Evolutionary conservation across 2,329 filamentous ascomycete species (phyloP).

Genomic region (Alternaria dauci): DNA sequence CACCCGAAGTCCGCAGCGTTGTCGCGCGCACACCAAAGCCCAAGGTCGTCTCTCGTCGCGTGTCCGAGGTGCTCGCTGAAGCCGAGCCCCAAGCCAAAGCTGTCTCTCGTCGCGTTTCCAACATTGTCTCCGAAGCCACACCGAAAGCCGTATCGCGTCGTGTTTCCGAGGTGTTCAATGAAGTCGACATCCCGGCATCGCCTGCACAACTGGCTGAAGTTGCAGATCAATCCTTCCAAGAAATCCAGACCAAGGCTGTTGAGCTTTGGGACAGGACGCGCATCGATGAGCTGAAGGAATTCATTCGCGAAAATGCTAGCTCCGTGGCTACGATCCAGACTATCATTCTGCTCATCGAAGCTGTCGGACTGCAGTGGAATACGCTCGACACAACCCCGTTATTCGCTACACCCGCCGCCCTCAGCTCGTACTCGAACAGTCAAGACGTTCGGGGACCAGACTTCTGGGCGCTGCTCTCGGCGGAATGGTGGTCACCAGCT

Average conservation of each 20-base stretch:
- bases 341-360: slow-evolving; percentile 67
- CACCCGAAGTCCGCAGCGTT: slow-evolving; percentile 48
- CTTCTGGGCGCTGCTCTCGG: slow-evolving; percentile 77
- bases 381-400: slow-evolving; percentile 76
- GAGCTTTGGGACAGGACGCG: slow-evolving; percentile 71
- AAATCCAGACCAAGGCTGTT: slow-evolving; percentile 70
- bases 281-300: slow-evolving; percentile 70
- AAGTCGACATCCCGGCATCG: slow-evolving; percentile 71
- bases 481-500: slow-evolving; percentile 84
- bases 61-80: not conserved
- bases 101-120: slow-evolving; percentile 50
- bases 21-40: slow-evolving; percentile 50
- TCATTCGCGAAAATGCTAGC: slow-evolving; percentile 73
- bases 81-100: slow-evolving; percentile 46
- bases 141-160: slow-evolving; percentile 53
- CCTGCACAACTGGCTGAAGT: slow-evolving; percentile 68
- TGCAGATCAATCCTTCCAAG: slow-evolving; percentile 73
- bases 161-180: slow-evolving; percentile 66
- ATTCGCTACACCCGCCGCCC: slow-evolving; percentile 73
- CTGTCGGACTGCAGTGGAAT: slow-evolving; percentile 71
- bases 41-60: slow-evolving; percentile 52
- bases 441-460: slow-evolving; percentile 77
- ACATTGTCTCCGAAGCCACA: slow-evolving; percentile 25
- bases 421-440: slow-evolving; percentile 63
- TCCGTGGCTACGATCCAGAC: slow-evolving; percentile 64